Evolutionary conservation across 2,329 filamentous ascomycete genomes (phyloP).

Genomic region (Beauveria sp.): DNA sequence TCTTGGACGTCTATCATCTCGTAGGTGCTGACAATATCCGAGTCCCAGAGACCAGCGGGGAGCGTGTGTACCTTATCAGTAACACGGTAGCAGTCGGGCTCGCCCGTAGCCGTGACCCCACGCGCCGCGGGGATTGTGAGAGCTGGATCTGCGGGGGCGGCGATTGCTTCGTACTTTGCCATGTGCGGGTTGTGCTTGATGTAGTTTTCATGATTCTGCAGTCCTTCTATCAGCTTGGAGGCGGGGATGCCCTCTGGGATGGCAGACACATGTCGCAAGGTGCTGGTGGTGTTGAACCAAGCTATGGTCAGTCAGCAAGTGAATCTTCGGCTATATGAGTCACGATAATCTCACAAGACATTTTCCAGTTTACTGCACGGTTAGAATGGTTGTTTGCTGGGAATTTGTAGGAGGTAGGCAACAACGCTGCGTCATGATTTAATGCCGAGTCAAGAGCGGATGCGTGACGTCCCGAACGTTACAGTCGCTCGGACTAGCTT

Average conservation of each 20-base stretch:
- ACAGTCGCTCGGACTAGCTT: neutral
- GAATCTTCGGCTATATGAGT: no score
- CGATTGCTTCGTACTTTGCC: slow-evolving; percentile 32
- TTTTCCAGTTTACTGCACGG: neutral
- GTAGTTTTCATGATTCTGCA: slow-evolving; percentile 46
- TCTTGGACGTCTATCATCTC: slow-evolving; percentile 43
- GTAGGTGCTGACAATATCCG: slow-evolving; percentile 44
- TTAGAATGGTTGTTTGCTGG: neutral
- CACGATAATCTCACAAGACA: neutral
- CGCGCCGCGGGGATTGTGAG: slow-evolving; percentile 24
- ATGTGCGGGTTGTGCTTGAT: slow-evolving; percentile 46
- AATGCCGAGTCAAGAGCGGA: neutral
- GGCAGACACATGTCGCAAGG: slow-evolving; percentile 33
- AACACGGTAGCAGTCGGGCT: slow-evolving; percentile 37
- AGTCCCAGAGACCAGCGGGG: slow-evolving; percentile 48
- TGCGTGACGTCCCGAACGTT: neutral
- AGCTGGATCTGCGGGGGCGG: slow-evolving; percentile 19
- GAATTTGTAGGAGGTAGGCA: neutral
- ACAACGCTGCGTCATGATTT: neutral
- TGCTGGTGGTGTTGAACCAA: slow-evolving; percentile 37
- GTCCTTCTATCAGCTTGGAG: slow-evolving; percentile 33
- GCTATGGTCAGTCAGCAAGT: slow-evolving; percentile 12
- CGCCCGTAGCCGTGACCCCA: slow-evolving; percentile 17
- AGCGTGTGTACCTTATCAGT: slow-evolving; percentile 44
- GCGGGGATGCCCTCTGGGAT: slow-evolving; percentile 31